Evolutionary conservation across 2,329 filamentous ascomycete genomes (phyloP).

Genomic region (Arachnomyces sp.): DNA sequence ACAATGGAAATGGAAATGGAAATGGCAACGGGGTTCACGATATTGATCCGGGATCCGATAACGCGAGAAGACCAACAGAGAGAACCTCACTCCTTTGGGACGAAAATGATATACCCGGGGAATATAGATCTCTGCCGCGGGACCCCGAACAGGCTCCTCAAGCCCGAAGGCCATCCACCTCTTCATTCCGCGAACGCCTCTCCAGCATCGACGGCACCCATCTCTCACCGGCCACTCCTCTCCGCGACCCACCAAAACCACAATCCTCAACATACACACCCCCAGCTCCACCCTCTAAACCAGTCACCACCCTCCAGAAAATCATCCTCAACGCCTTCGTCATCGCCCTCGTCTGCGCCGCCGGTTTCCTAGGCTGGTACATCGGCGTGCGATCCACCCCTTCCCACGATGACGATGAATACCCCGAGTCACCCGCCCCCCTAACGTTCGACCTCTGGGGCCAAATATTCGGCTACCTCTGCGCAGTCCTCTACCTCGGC

Average conservation of each 20-base stretch:
- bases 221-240: constrained; percentile 73
- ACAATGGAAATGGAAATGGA: constrained; percentile 8
- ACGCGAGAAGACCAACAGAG: constrained; percentile 10
- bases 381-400: constrained; percentile 49
- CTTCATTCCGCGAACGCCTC: constrained; percentile 40
- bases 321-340: constrained; percentile 65
- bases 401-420: constrained; percentile 23
- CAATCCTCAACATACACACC: constrained; percentile 12
- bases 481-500: constrained; percentile 79
- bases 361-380: constrained; percentile 81
- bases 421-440: constrained; percentile 29
- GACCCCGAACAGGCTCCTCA: constrained; percentile 7
- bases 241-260: constrained; percentile 47
- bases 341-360: constrained; percentile 71
- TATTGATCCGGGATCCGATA: background rate
- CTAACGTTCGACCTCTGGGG: constrained; percentile 67
- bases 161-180: constrained; percentile 14
- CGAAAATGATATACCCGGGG: background rate
- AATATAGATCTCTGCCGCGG: constrained; percentile 2
- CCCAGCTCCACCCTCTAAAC: constrained; percentile 18
- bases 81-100: constrained; percentile 15
- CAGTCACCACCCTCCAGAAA: constrained; percentile 37
- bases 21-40: background rate
- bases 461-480: constrained; percentile 89
- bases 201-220: constrained; percentile 55